Percentiles rank a stretch among this genome's conserved stretches.
Evolutionary conservation across 768 basidiomycete genomes (phyloP).

Genomic region (Clathrus columnatus): DNA sequence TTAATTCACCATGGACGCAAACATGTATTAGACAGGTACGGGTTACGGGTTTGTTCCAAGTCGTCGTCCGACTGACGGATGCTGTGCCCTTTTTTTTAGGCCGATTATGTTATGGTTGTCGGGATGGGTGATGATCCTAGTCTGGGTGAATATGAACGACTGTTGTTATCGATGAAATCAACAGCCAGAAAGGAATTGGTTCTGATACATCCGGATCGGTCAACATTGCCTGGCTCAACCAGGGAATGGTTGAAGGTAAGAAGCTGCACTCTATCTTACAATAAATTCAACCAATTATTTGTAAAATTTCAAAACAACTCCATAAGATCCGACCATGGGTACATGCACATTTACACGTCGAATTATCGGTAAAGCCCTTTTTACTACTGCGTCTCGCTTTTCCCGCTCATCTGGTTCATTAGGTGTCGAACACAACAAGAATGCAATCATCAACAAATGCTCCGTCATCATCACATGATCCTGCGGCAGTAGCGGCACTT

Average conservation of each 20-base stretch:
- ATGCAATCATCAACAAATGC: slow-evolving; percentile 50
- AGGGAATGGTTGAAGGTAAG: slow-evolving; percentile 89
- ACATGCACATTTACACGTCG: slow-evolving; percentile 92
- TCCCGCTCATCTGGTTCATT: not conserved
- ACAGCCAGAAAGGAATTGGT: slow-evolving; percentile 98
- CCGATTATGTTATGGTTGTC: slow-evolving; percentile 89
- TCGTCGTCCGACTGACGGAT: not conserved
- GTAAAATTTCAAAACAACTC: slow-evolving; percentile 5
- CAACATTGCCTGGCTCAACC: slow-evolving; percentile 83
- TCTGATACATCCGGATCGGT: slow-evolving; percentile 84
- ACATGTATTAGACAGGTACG: slow-evolving; percentile 90
- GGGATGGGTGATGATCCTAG: slow-evolving; percentile 89
- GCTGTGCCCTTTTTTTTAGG: slow-evolving; percentile 32
- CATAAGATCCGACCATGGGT: slow-evolving; percentile 90
- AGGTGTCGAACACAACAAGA: slow-evolving; percentile 1
- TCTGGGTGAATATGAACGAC: slow-evolving; percentile 89
- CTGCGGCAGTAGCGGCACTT: slow-evolving; percentile 79
- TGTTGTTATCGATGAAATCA: slow-evolving; percentile 91
- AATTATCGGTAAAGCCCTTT: slow-evolving; percentile 53
- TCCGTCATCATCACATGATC: slow-evolving; percentile 54
- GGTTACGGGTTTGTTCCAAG: not conserved
- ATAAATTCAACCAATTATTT: not conserved
- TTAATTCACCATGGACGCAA: slow-evolving; percentile 94
- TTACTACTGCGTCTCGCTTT: not conserved
- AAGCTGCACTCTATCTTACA: not conserved